Percentiles rank a stretch among this genome's conserved stretches.
Evolutionary conservation across 192 early-diverging fungal genomes (phyloP).

Genomic region (Geranomyces variabilis): DNA sequence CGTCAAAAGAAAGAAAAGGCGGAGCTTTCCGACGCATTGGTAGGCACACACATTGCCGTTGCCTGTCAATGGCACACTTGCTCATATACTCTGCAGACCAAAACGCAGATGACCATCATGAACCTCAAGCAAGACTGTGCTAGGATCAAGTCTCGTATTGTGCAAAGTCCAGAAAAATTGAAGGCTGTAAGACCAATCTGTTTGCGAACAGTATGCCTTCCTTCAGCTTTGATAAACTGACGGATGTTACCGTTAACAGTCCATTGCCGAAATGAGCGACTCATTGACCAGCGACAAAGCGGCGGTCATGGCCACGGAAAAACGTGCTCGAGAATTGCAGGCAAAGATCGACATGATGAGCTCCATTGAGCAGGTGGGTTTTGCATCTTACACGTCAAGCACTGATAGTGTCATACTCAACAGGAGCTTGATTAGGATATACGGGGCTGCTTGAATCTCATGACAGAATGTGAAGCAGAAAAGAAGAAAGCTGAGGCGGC

Average conservation of each 20-base stretch:
- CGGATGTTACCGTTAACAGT: conserved; percentile 25
- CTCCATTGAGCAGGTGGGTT: conserved; percentile 48
- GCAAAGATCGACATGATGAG: conserved; percentile 60
- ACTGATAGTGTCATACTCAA: neutral
- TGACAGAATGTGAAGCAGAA: conserved; percentile 67
- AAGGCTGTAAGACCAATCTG: conserved; percentile 51
- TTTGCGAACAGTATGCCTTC: neutral
- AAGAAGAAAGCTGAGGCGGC: conserved; percentile 53
- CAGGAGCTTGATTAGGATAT: conserved; percentile 50
- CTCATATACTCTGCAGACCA: conserved; percentile 33
- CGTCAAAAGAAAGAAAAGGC: conserved; percentile 55
- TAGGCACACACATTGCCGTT: conserved; percentile 13
- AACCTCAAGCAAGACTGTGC: conserved; percentile 57
- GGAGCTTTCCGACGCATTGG: conserved; percentile 58
- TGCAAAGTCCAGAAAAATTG: conserved; percentile 76
- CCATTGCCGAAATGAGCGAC: conserved; percentile 62
- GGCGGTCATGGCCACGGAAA: conserved; percentile 50
- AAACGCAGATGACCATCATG: conserved; percentile 53
- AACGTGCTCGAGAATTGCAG: conserved; percentile 57
- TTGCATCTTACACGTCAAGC: neutral
- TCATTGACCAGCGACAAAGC: conserved; percentile 48
- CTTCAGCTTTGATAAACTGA: neutral
- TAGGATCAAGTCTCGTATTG: conserved; percentile 63
- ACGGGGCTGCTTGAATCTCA: conserved; percentile 55
- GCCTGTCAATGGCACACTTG: neutral